Conservation (phyloP, 257 asterid species). For the Cynanchum wilfordii region DNA sequence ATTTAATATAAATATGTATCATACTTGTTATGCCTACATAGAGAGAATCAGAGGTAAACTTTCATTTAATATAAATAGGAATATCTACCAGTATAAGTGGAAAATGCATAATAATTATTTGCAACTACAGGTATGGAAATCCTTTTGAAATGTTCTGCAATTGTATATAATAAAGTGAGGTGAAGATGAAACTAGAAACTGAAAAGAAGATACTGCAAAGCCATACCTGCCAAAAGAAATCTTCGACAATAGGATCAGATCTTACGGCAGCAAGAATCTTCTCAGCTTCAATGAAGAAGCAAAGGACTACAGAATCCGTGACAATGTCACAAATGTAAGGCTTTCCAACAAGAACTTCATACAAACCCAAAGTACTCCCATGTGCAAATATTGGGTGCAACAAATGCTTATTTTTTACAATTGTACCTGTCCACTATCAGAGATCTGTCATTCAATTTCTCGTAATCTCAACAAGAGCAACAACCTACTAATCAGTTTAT, state of each 20-base stretch:
- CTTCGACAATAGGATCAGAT: conserved; percentile 83
- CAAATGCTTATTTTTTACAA: conserved; percentile 34
- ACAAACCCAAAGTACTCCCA: conserved; percentile 92
- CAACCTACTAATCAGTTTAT: conserved; percentile 4
- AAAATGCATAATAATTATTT: neutral
- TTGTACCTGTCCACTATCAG: conserved; percentile 69
- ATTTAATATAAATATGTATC: neutral
- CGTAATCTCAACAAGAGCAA: conserved; percentile 8
- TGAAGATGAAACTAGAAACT: neutral
- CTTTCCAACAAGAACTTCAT: conserved; percentile 90
- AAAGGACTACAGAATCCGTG: conserved; percentile 75
- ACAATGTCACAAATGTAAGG: conserved; percentile 67
- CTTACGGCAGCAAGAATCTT: conserved; percentile 55
- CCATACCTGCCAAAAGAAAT: conserved; percentile 91
- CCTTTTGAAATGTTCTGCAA: neutral
- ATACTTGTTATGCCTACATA: neutral
- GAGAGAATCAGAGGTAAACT: neutral
- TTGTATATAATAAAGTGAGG: neutral
- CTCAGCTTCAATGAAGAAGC: conserved; percentile 74
- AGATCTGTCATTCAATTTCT: conserved; percentile 16
- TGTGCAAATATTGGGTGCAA: conserved; percentile 80
- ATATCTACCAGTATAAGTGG: neutral
- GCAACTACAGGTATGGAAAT: neutral
- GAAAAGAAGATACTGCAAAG: conserved; percentile 14
- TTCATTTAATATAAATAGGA: neutral